These are phyloP conservation scores for Tolypocladium paradoxum DNA, from an alignment of 2,329 filamentous ascomycete species.

Conservation along the genomic window DNA sequence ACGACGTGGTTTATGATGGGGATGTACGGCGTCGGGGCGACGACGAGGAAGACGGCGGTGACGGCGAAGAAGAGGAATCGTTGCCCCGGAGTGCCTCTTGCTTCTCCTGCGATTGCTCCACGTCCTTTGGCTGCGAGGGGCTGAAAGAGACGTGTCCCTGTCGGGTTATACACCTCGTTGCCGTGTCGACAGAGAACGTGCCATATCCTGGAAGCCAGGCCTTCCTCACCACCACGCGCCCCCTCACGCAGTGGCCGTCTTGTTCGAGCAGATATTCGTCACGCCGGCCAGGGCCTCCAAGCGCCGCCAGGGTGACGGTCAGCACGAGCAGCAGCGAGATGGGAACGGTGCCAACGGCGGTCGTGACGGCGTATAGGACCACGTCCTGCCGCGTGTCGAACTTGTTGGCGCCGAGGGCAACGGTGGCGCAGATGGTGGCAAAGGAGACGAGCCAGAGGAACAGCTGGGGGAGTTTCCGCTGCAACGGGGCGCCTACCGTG, in stretches of 20 bases:
- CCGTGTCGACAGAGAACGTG: constrained; percentile 35
- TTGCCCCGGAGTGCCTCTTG: constrained; percentile 53
- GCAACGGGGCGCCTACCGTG: constrained; percentile 53
- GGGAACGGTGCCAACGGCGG: constrained; percentile 38
- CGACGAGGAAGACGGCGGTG: constrained; percentile 30
- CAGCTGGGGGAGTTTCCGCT: constrained; percentile 58
- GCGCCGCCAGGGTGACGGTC: constrained; percentile 49
- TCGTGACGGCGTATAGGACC: constrained; percentile 33
- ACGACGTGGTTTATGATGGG: constrained; percentile 45
- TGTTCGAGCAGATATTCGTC: constrained; percentile 46
- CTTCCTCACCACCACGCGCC: constrained; percentile 43
- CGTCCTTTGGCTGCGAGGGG: constrained; percentile 21
- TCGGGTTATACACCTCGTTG: constrained; percentile 47
- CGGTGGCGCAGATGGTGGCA: constrained; percentile 34
- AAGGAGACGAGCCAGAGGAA: constrained; percentile 56
- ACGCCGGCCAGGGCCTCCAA: constrained; percentile 44
- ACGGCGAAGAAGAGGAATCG: constrained; percentile 58
- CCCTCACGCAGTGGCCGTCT: constrained; percentile 48
- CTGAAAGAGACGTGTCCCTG: constrained; percentile 33
- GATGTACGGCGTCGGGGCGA: constrained; percentile 44
- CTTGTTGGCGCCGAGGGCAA: constrained; percentile 32
- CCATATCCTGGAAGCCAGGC: constrained; percentile 39
- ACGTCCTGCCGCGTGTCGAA: constrained; percentile 27
- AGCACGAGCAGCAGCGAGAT: constrained; percentile 40
- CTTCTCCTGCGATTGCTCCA: constrained; percentile 22